These are phyloP conservation scores for Exserohilum rostratum DNA, from an alignment of 2,329 filamentous ascomycete species.

Conservation along the genomic window DNA sequence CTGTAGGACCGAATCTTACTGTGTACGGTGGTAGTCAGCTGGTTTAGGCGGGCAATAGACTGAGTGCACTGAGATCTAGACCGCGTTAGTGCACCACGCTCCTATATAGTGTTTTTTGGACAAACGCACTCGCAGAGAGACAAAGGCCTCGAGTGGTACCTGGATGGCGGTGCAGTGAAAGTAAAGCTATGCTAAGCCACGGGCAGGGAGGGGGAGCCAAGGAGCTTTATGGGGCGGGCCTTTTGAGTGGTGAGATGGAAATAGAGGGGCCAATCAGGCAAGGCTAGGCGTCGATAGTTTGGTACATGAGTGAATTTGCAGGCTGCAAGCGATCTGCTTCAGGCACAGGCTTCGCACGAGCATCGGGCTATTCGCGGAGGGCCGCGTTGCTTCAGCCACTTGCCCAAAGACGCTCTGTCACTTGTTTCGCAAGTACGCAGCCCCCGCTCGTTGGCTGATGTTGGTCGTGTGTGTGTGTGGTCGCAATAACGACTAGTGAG, in stretches of 20 bases:
- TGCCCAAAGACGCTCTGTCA: background rate
- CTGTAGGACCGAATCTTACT: background rate
- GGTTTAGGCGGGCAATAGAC: slow-evolving; percentile 1
- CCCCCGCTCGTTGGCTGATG: background rate
- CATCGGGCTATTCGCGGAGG: slow-evolving; percentile 1
- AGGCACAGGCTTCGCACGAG: slow-evolving; percentile 7
- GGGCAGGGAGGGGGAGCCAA: background rate
- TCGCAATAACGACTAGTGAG: background rate
- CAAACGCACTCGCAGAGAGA: background rate
- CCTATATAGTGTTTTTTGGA: slow-evolving; percentile 2
- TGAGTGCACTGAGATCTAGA: slow-evolving; percentile 8
- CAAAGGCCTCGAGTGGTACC: slow-evolving; percentile 7
- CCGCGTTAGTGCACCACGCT: slow-evolving; percentile 11
- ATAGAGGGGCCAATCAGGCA: background rate
- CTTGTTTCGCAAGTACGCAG: background rate
- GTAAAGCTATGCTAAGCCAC: background rate
- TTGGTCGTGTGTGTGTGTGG: background rate
- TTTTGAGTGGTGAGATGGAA: background rate
- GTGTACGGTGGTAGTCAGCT: slow-evolving; percentile 7
- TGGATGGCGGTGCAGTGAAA: background rate
- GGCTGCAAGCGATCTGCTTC: slow-evolving; percentile 8
- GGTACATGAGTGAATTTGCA: slow-evolving; percentile 7
- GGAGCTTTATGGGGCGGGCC: slow-evolving; percentile 4
- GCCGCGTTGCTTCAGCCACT: background rate
- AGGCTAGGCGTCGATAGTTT: slow-evolving; percentile 4